phyloP scores from a whole-genome alignment of 768 basidiomycete species.

The Porphyrellus cyaneotinctus region DNA sequence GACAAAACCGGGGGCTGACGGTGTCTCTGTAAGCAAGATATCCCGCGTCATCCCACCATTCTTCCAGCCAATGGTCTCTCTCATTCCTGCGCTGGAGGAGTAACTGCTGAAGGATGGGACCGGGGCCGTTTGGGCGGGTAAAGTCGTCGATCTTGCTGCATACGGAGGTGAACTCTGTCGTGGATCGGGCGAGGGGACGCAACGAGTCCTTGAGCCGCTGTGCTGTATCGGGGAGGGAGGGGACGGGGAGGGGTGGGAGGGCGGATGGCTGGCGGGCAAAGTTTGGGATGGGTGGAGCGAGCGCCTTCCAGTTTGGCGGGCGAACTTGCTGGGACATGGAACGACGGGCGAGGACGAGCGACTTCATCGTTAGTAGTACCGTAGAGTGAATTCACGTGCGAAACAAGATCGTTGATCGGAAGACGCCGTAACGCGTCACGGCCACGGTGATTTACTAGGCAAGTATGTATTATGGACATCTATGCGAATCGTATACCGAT shows the following conservation, averaged over 20 bases:
- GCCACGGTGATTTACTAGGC: no score
- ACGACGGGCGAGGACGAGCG: constrained; percentile 1
- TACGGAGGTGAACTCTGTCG: constrained; percentile 52
- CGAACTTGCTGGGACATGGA: constrained; percentile 26
- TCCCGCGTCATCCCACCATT: constrained; percentile 89
- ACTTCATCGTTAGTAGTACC: not conserved
- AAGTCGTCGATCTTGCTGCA: constrained; percentile 68
- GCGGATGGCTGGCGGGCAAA: constrained; percentile 55
- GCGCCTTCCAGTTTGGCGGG: constrained; percentile 66
- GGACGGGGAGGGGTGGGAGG: constrained; percentile 75
- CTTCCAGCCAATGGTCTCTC: constrained; percentile 78
- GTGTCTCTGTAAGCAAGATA: constrained; percentile 87
- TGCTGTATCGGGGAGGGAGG: constrained; percentile 62
- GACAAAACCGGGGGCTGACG: constrained; percentile 37
- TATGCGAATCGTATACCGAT: no score
- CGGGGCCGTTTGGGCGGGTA: constrained; percentile 37
- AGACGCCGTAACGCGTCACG: no score
- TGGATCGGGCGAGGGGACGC: constrained; percentile 65
- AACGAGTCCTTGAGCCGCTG: constrained; percentile 65
- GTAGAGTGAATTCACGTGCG: constrained; percentile 11
- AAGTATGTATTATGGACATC: no score
- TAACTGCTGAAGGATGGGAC: constrained; percentile 57
- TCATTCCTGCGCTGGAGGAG: constrained; percentile 53
- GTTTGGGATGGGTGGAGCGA: constrained; percentile 61
- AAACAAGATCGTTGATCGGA: no score